Evolutionary conservation across 2,329 filamentous ascomycete species (phyloP), one percentile per base, ranked within the genome.

Genomic region (Claviceps sorghi): DNA sequence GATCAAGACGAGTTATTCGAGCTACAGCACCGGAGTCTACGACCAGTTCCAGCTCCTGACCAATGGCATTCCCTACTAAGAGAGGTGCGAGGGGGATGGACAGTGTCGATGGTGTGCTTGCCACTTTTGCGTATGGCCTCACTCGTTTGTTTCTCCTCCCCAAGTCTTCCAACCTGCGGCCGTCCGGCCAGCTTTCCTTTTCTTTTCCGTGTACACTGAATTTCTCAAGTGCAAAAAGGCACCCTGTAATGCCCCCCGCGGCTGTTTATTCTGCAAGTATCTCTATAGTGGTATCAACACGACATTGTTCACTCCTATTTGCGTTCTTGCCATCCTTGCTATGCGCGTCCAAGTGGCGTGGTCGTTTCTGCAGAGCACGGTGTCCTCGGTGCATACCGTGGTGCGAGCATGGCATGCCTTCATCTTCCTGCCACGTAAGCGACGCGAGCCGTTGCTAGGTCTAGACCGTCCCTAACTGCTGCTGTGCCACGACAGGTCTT

Each of bases 31-130:
- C 1, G 89, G 88, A 58, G 85, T 91, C 48, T 99, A 99, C 67
- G 94, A 99, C 71, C 88, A 95, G 67, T 99, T 96, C 76, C 93
- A 99, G 74, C 73, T 96, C 62, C 72, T 96, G 69, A 97, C 93
- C 34, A 97, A 98, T 65, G 93, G 91, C 7, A 98, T 98, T 67
- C 93, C 93, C 36, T 97, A 94, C 65, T 95, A 77, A 77, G 10
- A 1, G 48, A n/a, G 46, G 8, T 30, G n/a, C 4, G 32, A 15
- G 26, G 9, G 4, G 7, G 29, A 3, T 30, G 21, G 34, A 36
- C 13, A 11, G 34, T 36, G 13, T 5, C 2, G 13, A 13, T 9
- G 11, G 32, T 34, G 11, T 34, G 8, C 32, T 38, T 38, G 5
- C 34, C 13, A 36, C 8, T 34, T 43, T 7, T 19, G 9, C 17